phyloP scores from a whole-genome alignment of 208 protist genomes.

The Trypanosoma rangeli region DNA sequence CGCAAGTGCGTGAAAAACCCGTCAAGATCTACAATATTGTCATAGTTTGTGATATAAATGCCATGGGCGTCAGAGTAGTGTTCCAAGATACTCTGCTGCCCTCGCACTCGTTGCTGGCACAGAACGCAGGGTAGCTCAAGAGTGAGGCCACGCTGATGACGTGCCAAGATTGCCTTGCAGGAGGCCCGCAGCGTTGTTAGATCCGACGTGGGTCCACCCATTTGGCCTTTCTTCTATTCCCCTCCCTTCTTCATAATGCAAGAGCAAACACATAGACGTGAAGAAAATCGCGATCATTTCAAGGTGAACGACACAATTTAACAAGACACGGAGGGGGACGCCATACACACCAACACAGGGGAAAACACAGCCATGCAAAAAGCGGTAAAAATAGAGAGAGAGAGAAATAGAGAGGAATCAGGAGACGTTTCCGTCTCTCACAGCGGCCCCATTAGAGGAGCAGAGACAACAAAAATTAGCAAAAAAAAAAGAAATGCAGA shows the following conservation, averaged over 20 bases:
- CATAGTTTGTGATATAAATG: conserved; percentile 48
- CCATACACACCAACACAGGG: too few species aligned
- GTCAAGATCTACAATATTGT: conserved; percentile 53
- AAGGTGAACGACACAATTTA: too few species aligned
- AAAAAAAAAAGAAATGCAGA: not conserved
- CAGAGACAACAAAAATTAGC: not conserved
- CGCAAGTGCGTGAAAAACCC: conserved; percentile 35
- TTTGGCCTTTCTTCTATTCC: not conserved
- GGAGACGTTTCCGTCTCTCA: not conserved
- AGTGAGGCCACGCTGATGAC: conserved; percentile 34
- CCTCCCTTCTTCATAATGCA: not conserved
- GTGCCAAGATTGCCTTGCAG: conserved; percentile 58
- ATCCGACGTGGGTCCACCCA: conserved; percentile 22
- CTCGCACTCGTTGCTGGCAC: conserved; percentile 39
- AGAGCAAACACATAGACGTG: too few species aligned
- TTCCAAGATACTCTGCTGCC: conserved; percentile 53
- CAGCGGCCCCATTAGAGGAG: not conserved
- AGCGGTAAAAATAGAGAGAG: too few species aligned
- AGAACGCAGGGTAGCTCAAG: conserved; percentile 50
- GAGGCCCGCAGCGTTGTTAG: conserved; percentile 30
- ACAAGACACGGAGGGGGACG: too few species aligned
- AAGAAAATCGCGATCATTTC: too few species aligned
- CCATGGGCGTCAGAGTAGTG: conserved; percentile 53
- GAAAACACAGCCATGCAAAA: too few species aligned
- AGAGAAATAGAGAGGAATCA: not conserved